Evolutionary conservation across 2,329 filamentous ascomycete species (phyloP).

Genomic region (Aspergillus bombycis): DNA sequence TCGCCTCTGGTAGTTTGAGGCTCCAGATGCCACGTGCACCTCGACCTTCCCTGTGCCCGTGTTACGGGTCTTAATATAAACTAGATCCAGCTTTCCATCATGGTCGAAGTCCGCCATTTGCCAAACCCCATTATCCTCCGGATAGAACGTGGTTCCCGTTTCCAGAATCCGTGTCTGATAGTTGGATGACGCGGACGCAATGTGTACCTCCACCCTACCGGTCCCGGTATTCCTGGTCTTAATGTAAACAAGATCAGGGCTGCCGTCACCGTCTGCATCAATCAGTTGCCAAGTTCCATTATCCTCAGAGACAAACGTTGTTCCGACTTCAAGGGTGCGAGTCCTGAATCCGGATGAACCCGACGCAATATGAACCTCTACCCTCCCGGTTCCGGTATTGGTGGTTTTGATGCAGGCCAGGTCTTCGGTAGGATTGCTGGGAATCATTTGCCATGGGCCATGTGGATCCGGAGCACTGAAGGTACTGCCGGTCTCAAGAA

Average conservation of each 20-base stretch:
- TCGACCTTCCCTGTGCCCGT: constrained; percentile 19
- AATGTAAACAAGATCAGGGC: constrained; percentile 17
- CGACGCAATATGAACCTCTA: constrained; percentile 17
- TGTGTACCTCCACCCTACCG: constrained; percentile 20
- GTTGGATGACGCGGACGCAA: constrained; percentile 15
- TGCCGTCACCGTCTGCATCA: neutral
- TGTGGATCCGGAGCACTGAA: constrained; percentile 30
- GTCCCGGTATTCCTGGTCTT: constrained; percentile 21
- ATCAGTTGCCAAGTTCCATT: constrained; percentile 10
- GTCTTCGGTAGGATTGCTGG: constrained; percentile 13
- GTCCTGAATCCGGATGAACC: constrained; percentile 3
- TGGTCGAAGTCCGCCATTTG: constrained; percentile 17
- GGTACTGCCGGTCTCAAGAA: constrained; percentile 50
- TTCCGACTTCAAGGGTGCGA: constrained; percentile 7
- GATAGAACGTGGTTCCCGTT: constrained; percentile 62
- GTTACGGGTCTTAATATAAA: constrained; percentile 21
- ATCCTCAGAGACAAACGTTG: constrained; percentile 7
- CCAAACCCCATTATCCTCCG: constrained; percentile 17
- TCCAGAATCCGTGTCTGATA: constrained; percentile 62
- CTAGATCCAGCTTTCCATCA: constrained; percentile 16
- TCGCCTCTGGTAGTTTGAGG: constrained; percentile 46
- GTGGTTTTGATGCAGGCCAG: constrained; percentile 17
- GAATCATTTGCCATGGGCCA: constrained; percentile 17
- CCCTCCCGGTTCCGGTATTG: constrained; percentile 16
- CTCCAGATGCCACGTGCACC: constrained; percentile 18